Base-by-base conservation (phyloP, 495 filamentous ascomycete species). In the Talaromyces proteolyticus region DNA sequence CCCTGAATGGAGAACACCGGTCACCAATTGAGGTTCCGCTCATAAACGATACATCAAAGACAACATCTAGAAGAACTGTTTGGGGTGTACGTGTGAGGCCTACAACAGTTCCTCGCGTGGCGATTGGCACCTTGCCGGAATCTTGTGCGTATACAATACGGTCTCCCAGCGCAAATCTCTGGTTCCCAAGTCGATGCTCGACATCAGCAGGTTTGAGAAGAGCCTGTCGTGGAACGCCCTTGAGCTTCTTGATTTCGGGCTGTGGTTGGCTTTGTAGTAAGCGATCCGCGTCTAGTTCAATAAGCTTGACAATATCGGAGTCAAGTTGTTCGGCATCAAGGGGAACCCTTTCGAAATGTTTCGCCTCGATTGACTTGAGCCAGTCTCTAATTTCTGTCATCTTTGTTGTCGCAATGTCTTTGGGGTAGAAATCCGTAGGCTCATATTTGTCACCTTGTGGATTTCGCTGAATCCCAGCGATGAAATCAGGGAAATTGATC, bases 1-100 rank as follows among this genome's bases (percentile, higher is more conserved):
- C 94, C 34, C 94, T 82, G 83, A 97, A 97, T 5, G 87, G 87
- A n/a, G 89, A 88, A 65, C 94, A 97, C 20, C 94, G 82, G 20
- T 87, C 89, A 50, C 86, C 84, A 11, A 99, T 76, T 0, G 86
- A 90, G 0, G 89, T 96, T 45, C 92, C 94, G 51, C 88, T 91
- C 90, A 99, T 96, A 64, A 99, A 99, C 3, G 87, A 86, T 16
- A 78, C 77, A 60, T 99, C 94, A 60, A 95, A 97, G 3, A 99
- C 83, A 45, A 97, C 80, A 63, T 99, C 94, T 21, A 99, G 77
- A 25, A 96, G 72, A 19, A 85, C 82, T 11, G 83, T 84, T 34
- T 88, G 84, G 17, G 89, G 66, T 2, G 91, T 96, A 25, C 88
- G 80, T 25, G 89, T 96, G 57, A 95, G 84, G 16, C 94, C 94